Percentiles rank a stretch among this genome's conserved stretches.
These are phyloP conservation scores for Phalaenopsis hybrid DNA, from an alignment of 116 monocot species.

Conservation along the genomic window DNA sequence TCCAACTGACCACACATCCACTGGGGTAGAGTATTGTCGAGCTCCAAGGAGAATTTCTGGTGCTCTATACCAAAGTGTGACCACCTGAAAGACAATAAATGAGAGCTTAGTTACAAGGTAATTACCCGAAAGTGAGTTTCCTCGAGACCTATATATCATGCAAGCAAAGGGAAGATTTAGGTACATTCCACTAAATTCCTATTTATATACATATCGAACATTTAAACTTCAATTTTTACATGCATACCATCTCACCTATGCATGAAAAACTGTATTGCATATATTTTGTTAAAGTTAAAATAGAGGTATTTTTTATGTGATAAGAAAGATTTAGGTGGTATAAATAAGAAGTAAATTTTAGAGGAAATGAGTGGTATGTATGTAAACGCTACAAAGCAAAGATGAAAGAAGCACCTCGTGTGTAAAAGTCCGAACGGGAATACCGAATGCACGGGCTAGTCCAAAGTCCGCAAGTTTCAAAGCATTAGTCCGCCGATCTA, in stretches of 20 bases:
- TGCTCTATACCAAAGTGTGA: conserved; percentile 96
- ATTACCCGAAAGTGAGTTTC: not conserved
- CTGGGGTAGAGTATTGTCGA: conserved; percentile 82
- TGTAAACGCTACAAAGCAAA: not conserved
- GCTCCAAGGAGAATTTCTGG: conserved; percentile 93
- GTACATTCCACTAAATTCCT: no score
- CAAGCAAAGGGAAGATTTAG: no score
- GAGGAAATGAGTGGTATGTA: no score
- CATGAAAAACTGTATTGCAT: no score
- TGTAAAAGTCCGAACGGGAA: conserved; percentile 89
- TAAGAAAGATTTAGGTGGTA: no score
- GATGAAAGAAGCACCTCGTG: conserved; percentile 60
- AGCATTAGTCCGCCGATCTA: conserved; percentile 75
- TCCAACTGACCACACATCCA: conserved; percentile 94
- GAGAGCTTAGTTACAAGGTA: not conserved
- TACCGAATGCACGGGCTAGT: conserved; percentile 89
- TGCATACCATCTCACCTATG: no score
- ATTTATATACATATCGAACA: no score
- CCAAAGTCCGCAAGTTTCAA: conserved; percentile 98
- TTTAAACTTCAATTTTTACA: no score
- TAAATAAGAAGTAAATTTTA: not conserved
- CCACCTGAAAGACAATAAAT: conserved; percentile 51
- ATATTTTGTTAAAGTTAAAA: no score
- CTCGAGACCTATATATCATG: not conserved
- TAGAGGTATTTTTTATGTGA: no score